Conservation (phyloP, 2,329 filamentous ascomycete species). For the Alternaria brassicae region DNA sequence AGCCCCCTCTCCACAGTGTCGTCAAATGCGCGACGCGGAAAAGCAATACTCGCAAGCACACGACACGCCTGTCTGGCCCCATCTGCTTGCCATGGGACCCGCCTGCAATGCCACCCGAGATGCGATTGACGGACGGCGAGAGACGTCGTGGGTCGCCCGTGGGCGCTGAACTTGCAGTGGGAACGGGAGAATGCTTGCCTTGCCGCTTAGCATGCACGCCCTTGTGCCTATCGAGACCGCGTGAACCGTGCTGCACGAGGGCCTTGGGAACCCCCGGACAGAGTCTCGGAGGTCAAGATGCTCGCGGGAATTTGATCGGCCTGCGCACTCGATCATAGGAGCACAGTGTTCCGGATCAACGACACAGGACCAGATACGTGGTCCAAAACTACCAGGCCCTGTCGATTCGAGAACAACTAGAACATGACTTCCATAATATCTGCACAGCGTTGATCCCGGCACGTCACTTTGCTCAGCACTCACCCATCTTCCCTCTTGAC, state of each 20-base stretch:
- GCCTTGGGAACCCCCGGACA: constrained; percentile 2
- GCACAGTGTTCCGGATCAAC: not conserved
- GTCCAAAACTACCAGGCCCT: not conserved
- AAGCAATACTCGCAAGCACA: constrained; percentile 17
- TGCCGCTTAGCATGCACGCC: constrained; percentile 28
- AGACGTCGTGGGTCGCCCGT: constrained; percentile 7
- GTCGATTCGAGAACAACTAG: not conserved
- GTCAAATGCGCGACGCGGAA: constrained; percentile 18
- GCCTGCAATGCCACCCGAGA: not conserved
- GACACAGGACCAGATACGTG: no score
- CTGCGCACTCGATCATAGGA: not conserved
- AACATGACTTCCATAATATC: not conserved
- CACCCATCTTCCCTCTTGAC: constrained; percentile 20
- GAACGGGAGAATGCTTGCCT: constrained; percentile 24
- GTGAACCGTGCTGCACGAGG: constrained; percentile 31
- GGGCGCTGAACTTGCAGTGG: no score
- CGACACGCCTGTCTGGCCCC: constrained; percentile 11
- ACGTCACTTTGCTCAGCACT: constrained; percentile 19
- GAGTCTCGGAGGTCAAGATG: not conserved
- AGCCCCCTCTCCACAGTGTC: constrained; percentile 18
- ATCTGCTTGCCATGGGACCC: not conserved
- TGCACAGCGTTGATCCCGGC: constrained; percentile 19
- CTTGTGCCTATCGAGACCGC: constrained; percentile 25
- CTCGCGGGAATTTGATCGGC: not conserved
- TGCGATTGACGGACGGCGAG: constrained; percentile 1